Evolutionary conservation across 176 grass and related monocot genomes (phyloP).

Genomic region (Paspalum notatum): DNA sequence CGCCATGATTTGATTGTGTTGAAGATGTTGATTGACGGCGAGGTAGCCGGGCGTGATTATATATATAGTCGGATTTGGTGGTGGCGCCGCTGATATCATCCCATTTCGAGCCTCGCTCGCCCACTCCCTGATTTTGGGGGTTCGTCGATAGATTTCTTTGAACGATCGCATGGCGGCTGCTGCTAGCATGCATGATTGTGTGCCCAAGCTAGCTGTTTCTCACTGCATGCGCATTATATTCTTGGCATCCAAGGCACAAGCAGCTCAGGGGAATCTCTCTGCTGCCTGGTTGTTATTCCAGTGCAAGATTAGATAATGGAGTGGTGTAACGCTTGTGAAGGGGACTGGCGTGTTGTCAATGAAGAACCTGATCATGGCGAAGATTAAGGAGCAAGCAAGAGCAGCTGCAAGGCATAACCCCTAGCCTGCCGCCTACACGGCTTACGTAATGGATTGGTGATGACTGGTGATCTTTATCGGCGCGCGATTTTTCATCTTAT

Average conservation of each 20-base stretch:
- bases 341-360: neutral
- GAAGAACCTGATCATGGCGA: neutral
- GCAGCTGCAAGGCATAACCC: neutral
- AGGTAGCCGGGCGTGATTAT: neutral
- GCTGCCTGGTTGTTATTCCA: neutral
- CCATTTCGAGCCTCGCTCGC: neutral
- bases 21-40: no score
- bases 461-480: neutral
- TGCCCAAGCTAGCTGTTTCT: neutral
- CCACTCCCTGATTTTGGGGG: slow-evolving; percentile 5
- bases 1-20: neutral
- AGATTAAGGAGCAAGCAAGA: slow-evolving; percentile 17
- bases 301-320: no score
- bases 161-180: slow-evolving; percentile 32
- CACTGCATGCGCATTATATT: neutral
- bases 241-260: slow-evolving; percentile 6
- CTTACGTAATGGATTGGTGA: neutral
- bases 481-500: neutral
- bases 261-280: neutral
- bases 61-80: slow-evolving; percentile 4
- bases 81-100: neutral
- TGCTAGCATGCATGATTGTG: slow-evolving; percentile 33
- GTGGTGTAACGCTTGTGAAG: neutral
- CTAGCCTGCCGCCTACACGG: neutral
- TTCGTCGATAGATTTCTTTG: neutral